Evolutionary conservation across 768 basidiomycete species (phyloP).

Genomic region (Termitomyces sp.): DNA sequence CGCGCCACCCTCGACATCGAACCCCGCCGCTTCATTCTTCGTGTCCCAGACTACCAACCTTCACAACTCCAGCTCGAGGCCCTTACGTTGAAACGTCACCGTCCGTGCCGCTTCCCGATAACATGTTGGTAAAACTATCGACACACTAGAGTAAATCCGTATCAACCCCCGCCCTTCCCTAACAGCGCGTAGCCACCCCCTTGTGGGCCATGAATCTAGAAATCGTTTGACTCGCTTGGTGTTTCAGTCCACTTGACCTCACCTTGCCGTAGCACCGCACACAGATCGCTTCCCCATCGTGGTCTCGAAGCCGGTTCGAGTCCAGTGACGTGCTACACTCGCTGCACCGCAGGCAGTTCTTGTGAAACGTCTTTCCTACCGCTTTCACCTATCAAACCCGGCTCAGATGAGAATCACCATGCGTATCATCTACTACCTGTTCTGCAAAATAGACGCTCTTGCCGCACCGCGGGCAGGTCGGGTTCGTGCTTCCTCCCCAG

Average conservation of each 20-base stretch:
- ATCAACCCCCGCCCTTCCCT: constrained; percentile 29
- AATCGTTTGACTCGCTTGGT: neutral
- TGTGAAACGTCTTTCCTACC: constrained; percentile 76
- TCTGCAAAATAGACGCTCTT: constrained; percentile 86
- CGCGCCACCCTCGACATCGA: constrained; percentile 61
- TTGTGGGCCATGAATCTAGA: constrained; percentile 65
- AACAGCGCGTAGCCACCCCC: constrained; percentile 73
- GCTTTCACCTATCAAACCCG: constrained; percentile 64
- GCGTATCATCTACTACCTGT: constrained; percentile 38
- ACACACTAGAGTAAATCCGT: neutral
- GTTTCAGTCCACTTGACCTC: constrained; percentile 2
- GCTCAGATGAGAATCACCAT: constrained; percentile 1
- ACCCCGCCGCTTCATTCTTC: constrained; percentile 47
- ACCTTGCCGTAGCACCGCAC: constrained; percentile 71
- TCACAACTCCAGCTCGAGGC: too few species aligned
- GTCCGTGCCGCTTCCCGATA: constrained; percentile 61
- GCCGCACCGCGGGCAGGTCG: constrained; percentile 61
- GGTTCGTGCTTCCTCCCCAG: constrained; percentile 41
- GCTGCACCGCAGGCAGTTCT: constrained; percentile 68
- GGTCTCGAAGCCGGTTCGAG: constrained; percentile 67
- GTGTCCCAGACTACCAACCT: too few species aligned
- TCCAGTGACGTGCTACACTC: constrained; percentile 68
- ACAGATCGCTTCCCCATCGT: constrained; percentile 68
- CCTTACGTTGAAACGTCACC: constrained; percentile 50
- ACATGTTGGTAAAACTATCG: too few species aligned